A percentile compares a stretch with the other conserved stretches of the same genome.
Evolutionary conservation across 495 filamentous ascomycete genomes (phyloP).

Genomic region (Aspergillus steynii): DNA sequence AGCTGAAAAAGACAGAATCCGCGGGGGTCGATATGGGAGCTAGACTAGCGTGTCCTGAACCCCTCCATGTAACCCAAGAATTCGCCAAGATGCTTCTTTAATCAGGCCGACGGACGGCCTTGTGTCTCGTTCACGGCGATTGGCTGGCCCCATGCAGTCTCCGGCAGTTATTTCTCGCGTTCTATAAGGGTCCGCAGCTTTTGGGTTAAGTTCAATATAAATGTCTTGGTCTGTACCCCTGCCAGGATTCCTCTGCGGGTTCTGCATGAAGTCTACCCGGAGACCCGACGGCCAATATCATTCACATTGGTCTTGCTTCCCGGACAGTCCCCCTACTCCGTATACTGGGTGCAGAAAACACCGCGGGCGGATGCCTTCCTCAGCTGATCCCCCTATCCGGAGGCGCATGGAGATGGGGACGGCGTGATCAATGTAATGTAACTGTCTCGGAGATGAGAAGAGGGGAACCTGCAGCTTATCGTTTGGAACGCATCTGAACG

Average conservation of each 20-base stretch:
- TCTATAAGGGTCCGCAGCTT: neutral
- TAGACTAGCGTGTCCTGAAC: neutral
- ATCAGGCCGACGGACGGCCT: neutral
- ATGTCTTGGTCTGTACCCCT: neutral
- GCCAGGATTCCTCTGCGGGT: neutral
- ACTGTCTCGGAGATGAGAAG: neutral
- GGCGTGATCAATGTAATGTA: neutral
- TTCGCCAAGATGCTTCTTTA: neutral
- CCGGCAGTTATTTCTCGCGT: neutral
- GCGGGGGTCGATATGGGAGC: neutral
- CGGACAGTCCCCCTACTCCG: neutral
- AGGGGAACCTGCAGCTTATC: neutral
- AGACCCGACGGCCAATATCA: slow-evolving; percentile 1
- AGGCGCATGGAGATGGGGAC: neutral
- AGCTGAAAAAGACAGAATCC: neutral
- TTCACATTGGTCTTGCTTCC: neutral
- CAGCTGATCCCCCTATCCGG: neutral
- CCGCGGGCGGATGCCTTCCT: neutral
- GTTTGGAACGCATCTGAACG: neutral
- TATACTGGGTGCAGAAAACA: neutral
- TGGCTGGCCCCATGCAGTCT: neutral
- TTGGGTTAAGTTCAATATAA: neutral
- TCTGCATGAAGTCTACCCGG: neutral
- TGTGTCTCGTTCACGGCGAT: neutral
- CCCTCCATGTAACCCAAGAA: slow-evolving; percentile 2